Conservation (phyloP, 768 basidiomycete species). For the Kwoniella newhampshirensis region DNA sequence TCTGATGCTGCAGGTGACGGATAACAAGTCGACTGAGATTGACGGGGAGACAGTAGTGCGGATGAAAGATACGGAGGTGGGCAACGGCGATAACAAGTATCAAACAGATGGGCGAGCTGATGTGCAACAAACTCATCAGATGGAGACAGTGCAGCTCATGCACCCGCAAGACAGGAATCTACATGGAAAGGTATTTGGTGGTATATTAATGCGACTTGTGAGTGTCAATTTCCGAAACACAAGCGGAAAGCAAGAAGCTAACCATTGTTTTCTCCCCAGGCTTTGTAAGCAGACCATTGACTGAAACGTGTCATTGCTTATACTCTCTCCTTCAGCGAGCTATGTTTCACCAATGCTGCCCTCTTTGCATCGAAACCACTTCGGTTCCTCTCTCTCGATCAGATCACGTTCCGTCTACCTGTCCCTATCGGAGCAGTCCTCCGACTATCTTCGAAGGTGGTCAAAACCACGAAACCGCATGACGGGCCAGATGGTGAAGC, state of each 20-base stretch:
- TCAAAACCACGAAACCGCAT: constrained; percentile 60
- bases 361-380: constrained; percentile 67
- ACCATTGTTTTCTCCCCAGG: constrained; percentile 1
- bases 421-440: constrained; percentile 83
- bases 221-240: constrained; percentile 1
- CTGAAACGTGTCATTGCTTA: not conserved
- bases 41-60: constrained; percentile 61
- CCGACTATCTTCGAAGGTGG: constrained; percentile 67
- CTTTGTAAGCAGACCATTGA: constrained; percentile 14
- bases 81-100: no score
- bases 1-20: constrained; percentile 64
- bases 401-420: constrained; percentile 73
- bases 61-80: constrained; percentile 72
- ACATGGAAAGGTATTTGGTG: constrained; percentile 81
- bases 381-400: constrained; percentile 73
- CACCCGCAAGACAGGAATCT: constrained; percentile 82
- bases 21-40: constrained; percentile 47
- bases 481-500: constrained; percentile 43
- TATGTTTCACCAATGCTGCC: constrained; percentile 70
- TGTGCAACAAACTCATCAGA: constrained; percentile 10
- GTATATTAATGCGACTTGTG: constrained; percentile 65
- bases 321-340: constrained; percentile 55
- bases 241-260: not conserved
- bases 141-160: constrained; percentile 62
- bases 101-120: no score